Base-by-base conservation (phyloP, 192 early-diverging fungal species). In the Mycoemilia scoparia region DNA sequence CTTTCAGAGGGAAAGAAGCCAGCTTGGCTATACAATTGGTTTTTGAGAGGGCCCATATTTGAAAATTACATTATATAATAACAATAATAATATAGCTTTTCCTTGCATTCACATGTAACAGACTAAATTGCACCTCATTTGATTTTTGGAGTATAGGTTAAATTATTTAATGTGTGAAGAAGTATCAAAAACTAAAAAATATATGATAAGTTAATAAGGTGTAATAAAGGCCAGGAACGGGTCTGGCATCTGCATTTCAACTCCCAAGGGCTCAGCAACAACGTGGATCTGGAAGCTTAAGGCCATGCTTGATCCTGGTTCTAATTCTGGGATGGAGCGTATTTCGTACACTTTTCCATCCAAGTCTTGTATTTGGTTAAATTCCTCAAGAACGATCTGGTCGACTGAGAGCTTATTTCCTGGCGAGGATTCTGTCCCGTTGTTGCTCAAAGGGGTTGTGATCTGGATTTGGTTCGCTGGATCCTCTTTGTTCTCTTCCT, bases 211-310 rank as follows among this genome's bases (percentile, higher is more conserved):
- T 29, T 51, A 51, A 38, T 58, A 51, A 0, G 49, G 35, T 14
- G 56, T 53, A 14, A 59, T 59, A 18, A 59, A 59, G 41, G 49
- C 53, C 1, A 59, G 36, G 17, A 59, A 47, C 11, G 56, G 50
- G 13, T 59, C 49, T 11, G 56, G 56, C 32, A 59, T 14, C 2
- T 59, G 45, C 2, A 10, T 20, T 7, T 34, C 45, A 4, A 46
- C 41, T 2, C 33, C 27, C n/a, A n/a, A n/a, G 6, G 56, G 29
- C 3, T 24, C 38, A 2, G 56, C 45, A 29, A 52, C 53, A 10
- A 59, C 38, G 41, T 50, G 56, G 31, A 59, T 59, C 21, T 28
- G 44, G 45, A 59, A 59, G 50, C 29, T 41, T 4, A 59, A 29
- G 3, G 50, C 56, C 56, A 59, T 59, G 29, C 11, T 59, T 15